Base-by-base conservation (phyloP, 192 early-diverging fungal genomes). In the Gaertneriomyces sp. region DNA sequence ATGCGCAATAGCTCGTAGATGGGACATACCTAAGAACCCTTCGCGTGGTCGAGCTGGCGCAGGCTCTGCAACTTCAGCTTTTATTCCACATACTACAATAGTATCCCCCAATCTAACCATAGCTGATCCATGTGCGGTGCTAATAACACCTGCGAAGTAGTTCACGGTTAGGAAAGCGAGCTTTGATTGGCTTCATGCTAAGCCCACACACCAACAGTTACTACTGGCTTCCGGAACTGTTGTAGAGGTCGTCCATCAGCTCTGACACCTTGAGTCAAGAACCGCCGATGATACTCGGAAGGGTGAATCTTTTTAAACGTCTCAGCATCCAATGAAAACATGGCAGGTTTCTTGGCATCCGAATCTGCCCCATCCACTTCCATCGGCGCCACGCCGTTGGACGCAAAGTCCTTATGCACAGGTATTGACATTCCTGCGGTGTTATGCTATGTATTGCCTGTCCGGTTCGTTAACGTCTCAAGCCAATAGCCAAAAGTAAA, bases 51-150 rank as follows among this genome's bases (percentile, higher is more conserved):
- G 40, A 45, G 78, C 80, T 25, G 92, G 71, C 20, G 78, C 75
- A 33, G 96, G 94, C 64, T 90, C 87, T 33, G 91, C 79, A 4
- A 96, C 91, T 75, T 96, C 93, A 17, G 91, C 94, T 72, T 98
- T 98, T 57, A 98, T 87, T 16, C 93, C 96, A 64, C 94, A 96
- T 5, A 95, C 79, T 12, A 93, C 89, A 9, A 89, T 93, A 2
- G 93, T 96, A 41, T 90, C 86, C 39, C 96, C 96, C 8, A 94
- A 69, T 41, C 90, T 82, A 43, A 94, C 89, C 73, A 92, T 89
- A 7, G 93, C 88, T 3, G 91, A 94, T 4, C 93, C 93, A 64
- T 91, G 76, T 10, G 91, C 87, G 4, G 90, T 95, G 60, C 81
- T 78, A 41, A 98, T 86, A 10, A 85, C 75, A 10, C 81, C 87